phyloP scores from a whole-genome alignment of 768 basidiomycete species.

The Tulasnella calospora region DNA sequence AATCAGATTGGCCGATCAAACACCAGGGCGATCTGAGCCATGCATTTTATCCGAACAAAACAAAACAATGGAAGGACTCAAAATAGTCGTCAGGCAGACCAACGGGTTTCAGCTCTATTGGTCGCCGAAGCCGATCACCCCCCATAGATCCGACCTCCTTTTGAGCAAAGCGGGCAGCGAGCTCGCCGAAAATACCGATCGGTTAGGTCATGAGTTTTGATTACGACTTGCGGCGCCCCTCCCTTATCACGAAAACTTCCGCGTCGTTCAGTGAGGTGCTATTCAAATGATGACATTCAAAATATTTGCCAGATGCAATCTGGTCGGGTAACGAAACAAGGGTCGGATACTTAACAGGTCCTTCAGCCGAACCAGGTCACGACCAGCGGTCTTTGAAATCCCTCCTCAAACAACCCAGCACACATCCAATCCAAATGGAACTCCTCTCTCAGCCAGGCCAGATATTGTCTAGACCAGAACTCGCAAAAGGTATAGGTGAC shows the following conservation, averaged over 20 bases:
- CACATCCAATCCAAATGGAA: background rate
- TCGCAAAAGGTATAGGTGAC: background rate
- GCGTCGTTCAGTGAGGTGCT: background rate
- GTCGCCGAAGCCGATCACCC: background rate
- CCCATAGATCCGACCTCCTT: background rate
- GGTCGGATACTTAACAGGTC: background rate
- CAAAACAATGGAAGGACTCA: background rate
- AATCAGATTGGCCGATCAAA: background rate
- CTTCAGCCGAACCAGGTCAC: background rate
- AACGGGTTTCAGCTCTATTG: background rate
- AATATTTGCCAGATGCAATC: background rate
- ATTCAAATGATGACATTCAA: background rate
- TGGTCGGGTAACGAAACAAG: background rate
- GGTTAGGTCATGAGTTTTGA: slow-evolving; percentile 1
- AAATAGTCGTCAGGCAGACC: background rate
- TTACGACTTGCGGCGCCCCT: background rate
- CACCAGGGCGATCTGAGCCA: background rate
- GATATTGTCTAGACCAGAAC: background rate
- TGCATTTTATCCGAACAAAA: background rate
- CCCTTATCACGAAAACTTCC: background rate
- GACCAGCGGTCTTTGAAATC: background rate
- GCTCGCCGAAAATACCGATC: background rate
- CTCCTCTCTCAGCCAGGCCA: background rate
- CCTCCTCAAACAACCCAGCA: background rate
- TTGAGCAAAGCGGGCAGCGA: background rate